Evolutionary conservation across 345 rosid species (phyloP).

Genomic region (Syzygium oleosum): DNA sequence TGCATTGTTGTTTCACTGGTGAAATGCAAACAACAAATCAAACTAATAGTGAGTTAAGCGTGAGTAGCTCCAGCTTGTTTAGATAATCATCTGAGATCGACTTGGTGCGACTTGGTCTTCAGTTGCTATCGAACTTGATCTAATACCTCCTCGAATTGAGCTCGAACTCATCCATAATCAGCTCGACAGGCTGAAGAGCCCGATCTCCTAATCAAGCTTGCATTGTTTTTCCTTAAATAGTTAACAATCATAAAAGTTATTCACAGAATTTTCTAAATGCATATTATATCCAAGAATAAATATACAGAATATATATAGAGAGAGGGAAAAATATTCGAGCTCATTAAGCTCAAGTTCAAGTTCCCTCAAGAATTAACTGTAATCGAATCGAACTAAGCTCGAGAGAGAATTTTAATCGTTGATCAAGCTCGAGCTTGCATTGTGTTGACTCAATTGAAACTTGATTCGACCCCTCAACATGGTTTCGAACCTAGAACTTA

Average conservation of each 20-base stretch:
- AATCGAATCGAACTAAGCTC: not conserved
- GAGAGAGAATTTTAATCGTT: not conserved
- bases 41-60: not conserved
- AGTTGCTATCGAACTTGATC: not conserved
- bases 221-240: not conserved
- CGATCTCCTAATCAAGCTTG: not conserved
- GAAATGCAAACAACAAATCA: not conserved
- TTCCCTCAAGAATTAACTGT: rapidly evolving
- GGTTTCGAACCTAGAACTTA: not conserved
- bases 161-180: not conserved
- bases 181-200: not conserved
- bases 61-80: not conserved
- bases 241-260: not conserved
- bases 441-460: not conserved
- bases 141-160: not conserved
- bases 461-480: not conserved
- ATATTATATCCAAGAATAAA: not conserved
- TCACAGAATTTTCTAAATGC: not conserved
- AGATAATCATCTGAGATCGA: not conserved
- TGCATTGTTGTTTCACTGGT: not conserved
- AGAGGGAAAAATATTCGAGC: not conserved
- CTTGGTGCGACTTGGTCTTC: not conserved
- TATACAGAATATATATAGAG: not conserved
- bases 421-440: not conserved
- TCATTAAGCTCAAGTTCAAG: not conserved